Conservation (phyloP, 257 asterid species). For the Cordia subcordata region DNA sequence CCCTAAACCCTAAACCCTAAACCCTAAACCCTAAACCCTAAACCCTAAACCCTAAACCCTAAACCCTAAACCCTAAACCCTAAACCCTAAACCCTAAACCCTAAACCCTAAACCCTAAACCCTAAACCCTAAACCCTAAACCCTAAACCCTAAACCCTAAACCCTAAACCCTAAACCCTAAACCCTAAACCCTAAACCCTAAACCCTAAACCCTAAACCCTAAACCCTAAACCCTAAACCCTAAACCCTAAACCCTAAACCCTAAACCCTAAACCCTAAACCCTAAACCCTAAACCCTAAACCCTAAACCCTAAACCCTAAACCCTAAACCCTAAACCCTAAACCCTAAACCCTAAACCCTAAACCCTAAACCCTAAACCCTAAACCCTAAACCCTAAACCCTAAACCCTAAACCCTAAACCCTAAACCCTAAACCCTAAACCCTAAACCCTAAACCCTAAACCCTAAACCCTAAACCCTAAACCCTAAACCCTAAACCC, state of each 20-base stretch:
- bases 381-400: slow-evolving; percentile 6
- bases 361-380: slow-evolving; percentile 10
- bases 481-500: slow-evolving; percentile 19
- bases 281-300: not conserved
- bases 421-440: slow-evolving; percentile 4
- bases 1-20: not conserved
- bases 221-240: slow-evolving; percentile 9
- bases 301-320: slow-evolving; percentile 1
- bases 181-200: slow-evolving; percentile 2
- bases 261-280: slow-evolving; percentile 3
- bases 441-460: slow-evolving; percentile 6
- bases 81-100: slow-evolving; percentile 11
- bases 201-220: slow-evolving; percentile 6
- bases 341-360: slow-evolving; percentile 11
- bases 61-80: slow-evolving; percentile 15
- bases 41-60: slow-evolving; percentile 12
- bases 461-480: slow-evolving; percentile 18
- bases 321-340: slow-evolving; percentile 7
- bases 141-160: slow-evolving; percentile 12
- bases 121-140: not conserved
- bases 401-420: slow-evolving; percentile 5
- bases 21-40: slow-evolving; percentile 6
- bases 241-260: slow-evolving; percentile 1
- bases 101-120: not conserved
- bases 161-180: slow-evolving; percentile 14